A percentile compares a stretch with the other conserved stretches of the same genome.
Evolutionary conservation across 306 rosid genomes (phyloP).

Genomic region (Vigna angularis): DNA sequence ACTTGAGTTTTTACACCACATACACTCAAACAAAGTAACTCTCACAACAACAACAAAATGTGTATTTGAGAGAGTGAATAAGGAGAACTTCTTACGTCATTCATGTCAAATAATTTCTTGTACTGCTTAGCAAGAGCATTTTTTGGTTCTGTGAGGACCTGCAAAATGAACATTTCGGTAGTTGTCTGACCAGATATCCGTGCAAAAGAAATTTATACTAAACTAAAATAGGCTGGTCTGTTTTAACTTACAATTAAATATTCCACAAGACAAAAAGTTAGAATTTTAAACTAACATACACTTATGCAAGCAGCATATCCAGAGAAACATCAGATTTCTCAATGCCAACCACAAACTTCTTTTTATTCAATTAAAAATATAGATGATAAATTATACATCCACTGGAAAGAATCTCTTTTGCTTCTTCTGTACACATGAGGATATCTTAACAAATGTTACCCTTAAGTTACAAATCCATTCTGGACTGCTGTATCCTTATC

Average conservation of each 20-base stretch:
- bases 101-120: constrained; percentile 85
- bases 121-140: constrained; percentile 91
- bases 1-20: constrained; percentile 18
- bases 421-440: constrained; percentile 19
- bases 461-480: constrained; percentile 28
- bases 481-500: constrained; percentile 1
- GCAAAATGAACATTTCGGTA: constrained; percentile 40
- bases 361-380: background rate
- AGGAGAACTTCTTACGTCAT: constrained; percentile 61
- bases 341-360: background rate
- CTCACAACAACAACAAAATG: background rate
- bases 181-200: constrained; percentile 27
- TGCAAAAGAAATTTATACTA: constrained; percentile 9
- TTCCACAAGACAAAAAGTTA: constrained; percentile 4
- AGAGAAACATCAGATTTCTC: background rate
- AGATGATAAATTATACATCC: constrained; percentile 26
- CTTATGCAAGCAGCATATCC: constrained; percentile 17
- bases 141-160: constrained; percentile 88
- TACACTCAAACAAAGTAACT: background rate
- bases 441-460: constrained; percentile 6
- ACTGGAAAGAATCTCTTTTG: background rate
- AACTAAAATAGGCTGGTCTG: constrained; percentile 2
- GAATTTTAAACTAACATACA: constrained; percentile 24
- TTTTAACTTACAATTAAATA: constrained; percentile 14
- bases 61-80: background rate